A percentile compares a stretch with the other conserved stretches of the same genome.
phyloP scores from a whole-genome alignment of 2,329 filamentous ascomycete species.

The Ceratocystis cacaofunesta region DNA sequence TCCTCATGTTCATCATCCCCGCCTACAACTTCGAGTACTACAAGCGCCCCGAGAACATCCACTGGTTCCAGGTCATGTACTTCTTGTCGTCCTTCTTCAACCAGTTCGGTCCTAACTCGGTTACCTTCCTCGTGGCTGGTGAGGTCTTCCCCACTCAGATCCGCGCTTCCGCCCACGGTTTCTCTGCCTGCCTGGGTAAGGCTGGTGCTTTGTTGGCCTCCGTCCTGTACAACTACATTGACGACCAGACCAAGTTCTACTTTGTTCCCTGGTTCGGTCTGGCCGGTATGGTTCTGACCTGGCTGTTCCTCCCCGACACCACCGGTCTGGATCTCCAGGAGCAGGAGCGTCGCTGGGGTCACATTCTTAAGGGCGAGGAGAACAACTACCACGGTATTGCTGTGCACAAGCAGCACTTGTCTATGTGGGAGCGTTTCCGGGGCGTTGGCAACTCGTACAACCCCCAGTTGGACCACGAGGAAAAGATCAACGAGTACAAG shows the following conservation, averaged over 20 bases:
- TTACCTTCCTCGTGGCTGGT: constrained; percentile 89
- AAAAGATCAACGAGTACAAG: constrained; percentile 72
- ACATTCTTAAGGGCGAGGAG: constrained; percentile 63
- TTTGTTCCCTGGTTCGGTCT: constrained; percentile 94
- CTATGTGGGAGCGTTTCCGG: constrained; percentile 68
- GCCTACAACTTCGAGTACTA: constrained; percentile 83
- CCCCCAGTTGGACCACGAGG: constrained; percentile 64
- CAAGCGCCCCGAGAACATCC: constrained; percentile 53
- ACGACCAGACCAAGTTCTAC: constrained; percentile 69
- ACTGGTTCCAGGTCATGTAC: constrained; percentile 96
- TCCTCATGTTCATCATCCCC: constrained; percentile 83
- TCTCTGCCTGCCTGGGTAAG: constrained; percentile 86
- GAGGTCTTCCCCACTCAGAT: constrained; percentile 94
- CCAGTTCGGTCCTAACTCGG: constrained; percentile 91
- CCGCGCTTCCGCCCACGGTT: constrained; percentile 83
- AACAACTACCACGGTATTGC: constrained; percentile 85
- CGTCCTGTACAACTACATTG: constrained; percentile 90
- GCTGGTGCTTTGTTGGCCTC: constrained; percentile 73
- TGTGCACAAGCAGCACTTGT: constrained; percentile 77
- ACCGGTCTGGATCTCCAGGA: constrained; percentile 94
- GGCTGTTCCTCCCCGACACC: constrained; percentile 84
- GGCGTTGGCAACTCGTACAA: constrained; percentile 74
- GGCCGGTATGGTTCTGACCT: constrained; percentile 68
- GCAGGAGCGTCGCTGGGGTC: constrained; percentile 86
- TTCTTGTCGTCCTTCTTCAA: constrained; percentile 98